Evolutionary conservation across 2,329 filamentous ascomycete species (phyloP).

Genomic region (Ceratocystis cacaofunesta): DNA sequence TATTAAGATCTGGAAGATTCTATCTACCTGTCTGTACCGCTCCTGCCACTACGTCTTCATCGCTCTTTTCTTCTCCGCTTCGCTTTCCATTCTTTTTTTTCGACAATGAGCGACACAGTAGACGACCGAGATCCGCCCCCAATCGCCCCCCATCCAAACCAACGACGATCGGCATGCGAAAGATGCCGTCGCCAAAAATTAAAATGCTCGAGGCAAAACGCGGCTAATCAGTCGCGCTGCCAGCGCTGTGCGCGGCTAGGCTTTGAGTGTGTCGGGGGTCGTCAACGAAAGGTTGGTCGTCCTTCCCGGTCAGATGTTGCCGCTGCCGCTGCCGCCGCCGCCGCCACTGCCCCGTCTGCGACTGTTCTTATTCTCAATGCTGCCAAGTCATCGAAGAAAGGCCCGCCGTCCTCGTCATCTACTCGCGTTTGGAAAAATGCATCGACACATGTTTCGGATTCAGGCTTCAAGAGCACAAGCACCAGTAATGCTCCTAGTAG

Average conservation of each 20-base stretch:
- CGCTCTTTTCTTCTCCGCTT: not conserved
- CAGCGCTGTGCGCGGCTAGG: conserved; percentile 22
- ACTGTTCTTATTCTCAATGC: not conserved
- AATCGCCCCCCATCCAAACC: conserved; percentile 22
- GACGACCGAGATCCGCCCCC: not conserved
- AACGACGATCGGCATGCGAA: conserved; percentile 25
- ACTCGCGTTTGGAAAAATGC: not conserved
- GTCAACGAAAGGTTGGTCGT: conserved; percentile 24
- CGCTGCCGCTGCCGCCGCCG: not conserved
- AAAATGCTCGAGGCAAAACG: conserved; percentile 22
- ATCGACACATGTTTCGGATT: too few species aligned
- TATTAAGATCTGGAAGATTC: not conserved
- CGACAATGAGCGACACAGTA: not conserved
- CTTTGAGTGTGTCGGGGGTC: conserved; percentile 22
- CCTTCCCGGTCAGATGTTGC: conserved; percentile 20
- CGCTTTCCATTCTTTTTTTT: not conserved
- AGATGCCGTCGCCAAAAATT: conserved; percentile 25
- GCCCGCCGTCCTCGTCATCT: not conserved
- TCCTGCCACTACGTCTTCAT: not conserved
- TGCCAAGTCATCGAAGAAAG: not conserved
- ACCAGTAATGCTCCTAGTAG: not conserved
- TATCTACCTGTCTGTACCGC: not conserved
- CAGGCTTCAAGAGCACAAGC: too few species aligned
- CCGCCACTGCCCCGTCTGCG: not conserved
- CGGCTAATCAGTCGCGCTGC: conserved; percentile 19